A percentile compares a stretch with the other conserved stretches of the same genome.
Evolutionary conservation across 345 rosid species (phyloP).

Genomic region (Litchi chinensis): DNA sequence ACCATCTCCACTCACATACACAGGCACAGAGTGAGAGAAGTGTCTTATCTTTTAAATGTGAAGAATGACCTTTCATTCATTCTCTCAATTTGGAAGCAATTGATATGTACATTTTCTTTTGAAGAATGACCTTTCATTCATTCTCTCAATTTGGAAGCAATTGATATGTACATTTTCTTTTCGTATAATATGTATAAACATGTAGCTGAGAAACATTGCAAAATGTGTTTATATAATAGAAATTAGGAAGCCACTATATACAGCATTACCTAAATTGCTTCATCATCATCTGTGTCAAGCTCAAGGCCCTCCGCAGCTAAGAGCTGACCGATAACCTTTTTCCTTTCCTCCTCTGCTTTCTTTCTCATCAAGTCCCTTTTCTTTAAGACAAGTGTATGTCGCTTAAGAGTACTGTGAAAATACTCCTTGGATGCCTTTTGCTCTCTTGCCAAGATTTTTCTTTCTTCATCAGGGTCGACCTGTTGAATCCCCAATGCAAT

Average conservation of each 20-base stretch:
- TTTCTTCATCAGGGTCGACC: slow-evolving; percentile 94
- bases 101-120: slow-evolving; percentile 11
- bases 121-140: not conserved
- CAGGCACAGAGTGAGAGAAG: not conserved
- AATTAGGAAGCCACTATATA: not conserved
- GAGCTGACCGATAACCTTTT: slow-evolving; percentile 58
- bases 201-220: not conserved
- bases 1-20: not conserved
- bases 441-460: slow-evolving; percentile 74
- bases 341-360: slow-evolving; percentile 81
- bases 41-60: not conserved
- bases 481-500: slow-evolving; percentile 30
- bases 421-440: slow-evolving; percentile 77
- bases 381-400: slow-evolving; percentile 82
- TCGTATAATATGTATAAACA: not conserved
- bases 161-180: slow-evolving; percentile 9
- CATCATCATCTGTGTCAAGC: slow-evolving; percentile 74
- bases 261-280: slow-evolving; percentile 23
- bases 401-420: slow-evolving; percentile 60
- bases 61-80: not conserved
- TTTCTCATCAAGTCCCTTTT: slow-evolving; percentile 90
- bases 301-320: slow-evolving; percentile 93
- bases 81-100: slow-evolving; percentile 2
- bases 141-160: slow-evolving; percentile 8
- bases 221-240: not conserved